Conservation (phyloP, 2,329 filamentous ascomycete species). For the Tolypocladium capitatum region DNA sequence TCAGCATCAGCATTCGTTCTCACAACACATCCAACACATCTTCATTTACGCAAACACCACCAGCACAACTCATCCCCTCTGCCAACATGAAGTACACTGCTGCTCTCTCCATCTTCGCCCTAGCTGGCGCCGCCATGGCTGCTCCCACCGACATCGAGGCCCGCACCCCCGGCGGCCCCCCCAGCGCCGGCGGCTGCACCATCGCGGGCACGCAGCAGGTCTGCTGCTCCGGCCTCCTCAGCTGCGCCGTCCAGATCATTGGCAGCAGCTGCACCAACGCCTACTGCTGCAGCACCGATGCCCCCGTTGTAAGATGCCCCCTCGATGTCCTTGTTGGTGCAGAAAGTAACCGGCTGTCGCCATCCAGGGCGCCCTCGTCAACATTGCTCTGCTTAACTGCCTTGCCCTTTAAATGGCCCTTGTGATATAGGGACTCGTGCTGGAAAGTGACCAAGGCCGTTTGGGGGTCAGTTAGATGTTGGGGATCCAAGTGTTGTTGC, state of each 20-base stretch:
- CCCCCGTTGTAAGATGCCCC: neutral
- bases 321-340: neutral
- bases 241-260: neutral
- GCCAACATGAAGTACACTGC: conserved; percentile 2
- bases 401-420: neutral
- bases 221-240: neutral
- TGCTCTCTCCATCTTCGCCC: conserved; percentile 1
- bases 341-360: neutral
- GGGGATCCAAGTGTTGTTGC: neutral
- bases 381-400: neutral
- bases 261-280: neutral
- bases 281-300: neutral
- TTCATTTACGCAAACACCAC: neutral
- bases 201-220: neutral
- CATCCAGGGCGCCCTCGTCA: neutral
- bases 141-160: conserved; percentile 1
- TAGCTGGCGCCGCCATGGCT: conserved; percentile 1
- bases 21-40: neutral
- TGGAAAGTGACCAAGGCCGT: neutral
- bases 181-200: too few species aligned
- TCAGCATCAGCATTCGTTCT: neutral
- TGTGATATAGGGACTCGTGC: neutral
- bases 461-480: neutral
- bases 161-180: neutral
- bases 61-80: neutral